A percentile compares a stretch with the other conserved stretches of the same genome.
Evolutionary conservation across 1,284 basidiomycete genomes (phyloP).

Genomic region (Apiotrichum domesticum): DNA sequence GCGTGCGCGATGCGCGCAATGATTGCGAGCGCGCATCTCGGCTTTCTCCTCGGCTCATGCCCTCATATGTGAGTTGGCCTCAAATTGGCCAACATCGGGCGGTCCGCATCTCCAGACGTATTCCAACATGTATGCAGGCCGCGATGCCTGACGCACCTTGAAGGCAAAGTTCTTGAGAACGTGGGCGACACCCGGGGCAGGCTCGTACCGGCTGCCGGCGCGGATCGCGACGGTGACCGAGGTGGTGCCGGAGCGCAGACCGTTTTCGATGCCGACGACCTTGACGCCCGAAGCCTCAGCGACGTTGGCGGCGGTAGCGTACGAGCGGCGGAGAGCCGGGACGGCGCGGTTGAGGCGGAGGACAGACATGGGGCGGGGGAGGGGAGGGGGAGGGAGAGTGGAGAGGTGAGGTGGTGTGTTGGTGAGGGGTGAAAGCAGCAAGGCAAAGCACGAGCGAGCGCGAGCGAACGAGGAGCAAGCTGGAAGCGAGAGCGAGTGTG

Average conservation of each 20-base stretch:
- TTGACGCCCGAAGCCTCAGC: slow-evolving; percentile 71
- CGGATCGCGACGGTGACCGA: slow-evolving; percentile 84
- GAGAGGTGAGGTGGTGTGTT: slow-evolving; percentile 4
- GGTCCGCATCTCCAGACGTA: background rate
- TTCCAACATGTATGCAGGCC: background rate
- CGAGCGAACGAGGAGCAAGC: background rate
- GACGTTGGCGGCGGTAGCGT: slow-evolving; percentile 57
- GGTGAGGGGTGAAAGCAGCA: background rate
- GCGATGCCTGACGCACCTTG: slow-evolving; percentile 61
- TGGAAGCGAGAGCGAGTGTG: no score
- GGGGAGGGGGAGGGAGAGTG: slow-evolving; percentile 8
- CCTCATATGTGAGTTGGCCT: background rate
- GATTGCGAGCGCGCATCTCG: background rate
- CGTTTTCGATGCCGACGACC: slow-evolving; percentile 74
- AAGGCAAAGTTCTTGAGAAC: slow-evolving; percentile 93
- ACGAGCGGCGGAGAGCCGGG: slow-evolving; percentile 18
- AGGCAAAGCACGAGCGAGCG: background rate
- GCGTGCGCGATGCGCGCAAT: no score
- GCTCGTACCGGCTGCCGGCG: slow-evolving; percentile 80
- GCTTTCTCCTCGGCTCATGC: background rate
- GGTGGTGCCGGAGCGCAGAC: slow-evolving; percentile 62
- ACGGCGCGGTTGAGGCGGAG: slow-evolving; percentile 20
- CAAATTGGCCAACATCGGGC: background rate
- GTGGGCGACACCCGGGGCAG: slow-evolving; percentile 79
- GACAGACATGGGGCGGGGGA: slow-evolving; percentile 18